Evolutionary conservation across 2,329 filamentous ascomycete species (phyloP), one percentile per base, ranked within the genome.

Genomic region (Diplodia seriata): DNA sequence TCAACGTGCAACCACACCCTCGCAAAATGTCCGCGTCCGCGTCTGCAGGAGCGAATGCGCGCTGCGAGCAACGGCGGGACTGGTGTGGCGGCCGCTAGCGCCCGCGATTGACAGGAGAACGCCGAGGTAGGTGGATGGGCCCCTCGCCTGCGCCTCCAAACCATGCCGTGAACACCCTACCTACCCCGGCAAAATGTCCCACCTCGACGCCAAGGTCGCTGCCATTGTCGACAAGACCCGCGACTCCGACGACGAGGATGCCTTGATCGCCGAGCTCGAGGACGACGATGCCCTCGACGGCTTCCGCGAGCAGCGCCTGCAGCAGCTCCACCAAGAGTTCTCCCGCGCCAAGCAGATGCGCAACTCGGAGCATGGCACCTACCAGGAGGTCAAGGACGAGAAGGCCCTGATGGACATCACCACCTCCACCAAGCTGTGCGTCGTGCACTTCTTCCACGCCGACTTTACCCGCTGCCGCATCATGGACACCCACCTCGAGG

Each of bases 391-490:
- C 74, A 86, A 84, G 63, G 83, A 83, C 69, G 87, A 90, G 74
- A 86, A 88, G 74, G 75, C 81, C 14, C 76, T 89, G 51, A 83
- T 90, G 74, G 83, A 86, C 70, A 86, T 88, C 70, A 89, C 87
- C 9, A 89, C 87, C 8, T 81, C 82, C 57, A 84, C 83, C 14
- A 83, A 86, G 69, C 78, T 84, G 31, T 88, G 85, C 72, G 81
- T 89, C 1, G 84, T 89, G 29, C 87, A 90, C 74, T 90, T 90
- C 76, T 87, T 85, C 75, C 88, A 89, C 73, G 82, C 86, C 2
- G 87, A 89, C 73, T 90, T 90, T 76, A 81, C 84, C 23, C 84
- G 87, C 66, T 90, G 87, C 76, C 78, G 80, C 12, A 83, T 87
- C 66, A 90, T 90, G 87, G 87, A 89, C 74, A 80, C 79, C 59